These are phyloP conservation scores for Fagus crenata DNA, from an alignment of 306 rosid species.

Conservation along the genomic window DNA sequence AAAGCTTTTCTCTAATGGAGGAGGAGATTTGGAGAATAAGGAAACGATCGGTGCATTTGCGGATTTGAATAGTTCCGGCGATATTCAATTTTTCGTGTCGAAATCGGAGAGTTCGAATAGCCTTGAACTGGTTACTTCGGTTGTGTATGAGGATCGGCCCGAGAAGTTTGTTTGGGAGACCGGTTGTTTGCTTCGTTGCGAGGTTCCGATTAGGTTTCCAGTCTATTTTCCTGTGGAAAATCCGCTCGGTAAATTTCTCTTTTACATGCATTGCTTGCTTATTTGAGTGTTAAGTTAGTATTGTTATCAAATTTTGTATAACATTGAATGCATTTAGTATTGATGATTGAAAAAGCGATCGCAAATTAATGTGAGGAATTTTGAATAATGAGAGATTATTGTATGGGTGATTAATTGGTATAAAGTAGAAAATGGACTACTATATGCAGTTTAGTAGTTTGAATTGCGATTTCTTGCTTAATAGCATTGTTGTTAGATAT, in stretches of 20 bases:
- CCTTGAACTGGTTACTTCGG: conserved; percentile 39
- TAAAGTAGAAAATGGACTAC: neutral
- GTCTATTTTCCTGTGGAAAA: conserved; percentile 53
- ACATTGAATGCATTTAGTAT: neutral
- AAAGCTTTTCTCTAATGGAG: conserved; percentile 39
- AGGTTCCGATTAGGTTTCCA: conserved; percentile 72
- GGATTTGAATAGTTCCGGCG: conserved; percentile 37
- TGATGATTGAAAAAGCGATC: neutral
- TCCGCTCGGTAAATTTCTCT: conserved; percentile 49
- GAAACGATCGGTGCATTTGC: conserved; percentile 60
- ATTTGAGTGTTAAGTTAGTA: neutral
- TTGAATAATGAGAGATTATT: neutral
- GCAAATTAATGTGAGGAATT: neutral
- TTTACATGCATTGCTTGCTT: neutral
- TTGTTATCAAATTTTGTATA: neutral
- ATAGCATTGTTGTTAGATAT: neutral
- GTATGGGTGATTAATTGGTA: neutral
- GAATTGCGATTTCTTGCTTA: neutral
- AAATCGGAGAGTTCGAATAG: conserved; percentile 30
- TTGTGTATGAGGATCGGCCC: conserved; percentile 47
- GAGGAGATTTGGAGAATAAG: conserved; percentile 24
- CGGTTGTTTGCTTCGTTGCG: conserved; percentile 76
- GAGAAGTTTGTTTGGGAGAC: conserved; percentile 78
- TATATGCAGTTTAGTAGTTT: neutral
- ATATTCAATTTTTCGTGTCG: conserved; percentile 51